phyloP scores from a whole-genome alignment of 768 basidiomycete genomes.

The Lactifluus volemus region DNA sequence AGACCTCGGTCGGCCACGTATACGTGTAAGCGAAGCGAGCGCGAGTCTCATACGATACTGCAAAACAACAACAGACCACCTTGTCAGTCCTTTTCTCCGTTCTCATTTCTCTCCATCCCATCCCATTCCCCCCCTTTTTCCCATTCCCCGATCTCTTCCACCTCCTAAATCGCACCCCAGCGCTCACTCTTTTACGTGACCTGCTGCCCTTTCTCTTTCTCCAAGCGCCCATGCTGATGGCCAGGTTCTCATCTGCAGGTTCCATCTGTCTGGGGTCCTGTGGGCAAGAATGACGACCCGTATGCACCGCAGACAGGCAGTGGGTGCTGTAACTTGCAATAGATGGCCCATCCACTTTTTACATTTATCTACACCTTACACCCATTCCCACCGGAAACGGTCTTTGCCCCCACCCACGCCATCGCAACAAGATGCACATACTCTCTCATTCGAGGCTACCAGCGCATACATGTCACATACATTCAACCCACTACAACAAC shows the following conservation, averaged over 20 bases:
- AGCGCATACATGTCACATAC: slow-evolving; percentile 6
- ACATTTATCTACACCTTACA: not conserved
- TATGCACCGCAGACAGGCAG: slow-evolving; percentile 51
- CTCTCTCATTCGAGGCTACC: slow-evolving; percentile 4
- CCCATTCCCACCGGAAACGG: not conserved
- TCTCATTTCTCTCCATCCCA: not conserved
- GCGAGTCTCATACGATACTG: slow-evolving; percentile 65
- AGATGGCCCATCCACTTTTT: not conserved
- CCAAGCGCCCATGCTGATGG: slow-evolving; percentile 15
- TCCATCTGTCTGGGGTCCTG: slow-evolving; percentile 94
- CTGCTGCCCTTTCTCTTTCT: too few species aligned
- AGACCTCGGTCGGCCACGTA: slow-evolving; percentile 61
- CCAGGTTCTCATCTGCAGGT: slow-evolving; percentile 40
- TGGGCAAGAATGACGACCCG: slow-evolving; percentile 88
- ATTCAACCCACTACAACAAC: slow-evolving; percentile 7
- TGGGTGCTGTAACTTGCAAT: slow-evolving; percentile 17
- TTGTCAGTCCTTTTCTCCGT: slow-evolving; percentile 34
- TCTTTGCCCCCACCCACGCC: not conserved
- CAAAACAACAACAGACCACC: slow-evolving; percentile 63
- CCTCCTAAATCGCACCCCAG: not conserved
- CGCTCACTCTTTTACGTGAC: not conserved
- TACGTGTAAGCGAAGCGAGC: slow-evolving; percentile 66
- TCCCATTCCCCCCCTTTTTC: too few species aligned
- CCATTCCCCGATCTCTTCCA: not conserved
- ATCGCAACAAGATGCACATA: not conserved